phyloP scores from a whole-genome alignment of 2,329 filamentous ascomycete genomes.

The Colletotrichum sp. region DNA sequence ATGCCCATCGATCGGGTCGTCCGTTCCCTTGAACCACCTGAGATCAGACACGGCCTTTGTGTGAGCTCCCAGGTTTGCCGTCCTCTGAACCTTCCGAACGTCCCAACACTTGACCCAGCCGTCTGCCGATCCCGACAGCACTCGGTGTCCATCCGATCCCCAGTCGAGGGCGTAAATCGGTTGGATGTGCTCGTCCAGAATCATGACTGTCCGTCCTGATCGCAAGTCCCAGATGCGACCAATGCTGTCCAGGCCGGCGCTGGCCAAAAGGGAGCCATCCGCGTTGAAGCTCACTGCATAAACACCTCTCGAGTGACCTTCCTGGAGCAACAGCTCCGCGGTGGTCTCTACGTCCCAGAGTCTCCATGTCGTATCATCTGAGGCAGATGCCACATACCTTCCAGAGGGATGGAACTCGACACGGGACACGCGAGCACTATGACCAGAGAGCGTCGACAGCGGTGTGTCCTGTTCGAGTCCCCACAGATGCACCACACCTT shows the following conservation, averaged over 20 bases:
- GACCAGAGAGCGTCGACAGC: constrained; percentile 79
- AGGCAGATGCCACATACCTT: constrained; percentile 87
- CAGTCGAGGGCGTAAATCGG: constrained; percentile 95
- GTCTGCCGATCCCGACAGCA: constrained; percentile 90
- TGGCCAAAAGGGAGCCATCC: constrained; percentile 89
- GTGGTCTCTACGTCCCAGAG: constrained; percentile 92
- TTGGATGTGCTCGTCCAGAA: constrained; percentile 82
- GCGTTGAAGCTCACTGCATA: constrained; percentile 89
- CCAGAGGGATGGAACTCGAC: constrained; percentile 96
- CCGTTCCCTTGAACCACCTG: constrained; percentile 89
- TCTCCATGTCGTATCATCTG: constrained; percentile 95
- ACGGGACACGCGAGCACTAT: constrained; percentile 85
- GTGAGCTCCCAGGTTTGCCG: constrained; percentile 88
- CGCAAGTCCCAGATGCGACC: constrained; percentile 95
- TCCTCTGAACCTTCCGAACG: constrained; percentile 83
- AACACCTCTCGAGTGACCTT: constrained; percentile 93
- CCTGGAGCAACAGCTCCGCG: constrained; percentile 84
- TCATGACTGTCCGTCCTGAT: constrained; percentile 93
- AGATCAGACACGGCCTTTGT: constrained; percentile 90
- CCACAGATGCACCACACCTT: constrained; percentile 89
- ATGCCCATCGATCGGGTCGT: constrained; percentile 70
- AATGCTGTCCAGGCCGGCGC: constrained; percentile 92
- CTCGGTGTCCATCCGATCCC: constrained; percentile 88
- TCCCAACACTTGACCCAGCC: constrained; percentile 99
- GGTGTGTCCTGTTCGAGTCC: constrained; percentile 87